A percentile compares a stretch with the other conserved stretches of the same genome.
Evolutionary conservation across 352 stramenopile genomes (phyloP).

Genomic region (Elongisporangium senticosum): DNA sequence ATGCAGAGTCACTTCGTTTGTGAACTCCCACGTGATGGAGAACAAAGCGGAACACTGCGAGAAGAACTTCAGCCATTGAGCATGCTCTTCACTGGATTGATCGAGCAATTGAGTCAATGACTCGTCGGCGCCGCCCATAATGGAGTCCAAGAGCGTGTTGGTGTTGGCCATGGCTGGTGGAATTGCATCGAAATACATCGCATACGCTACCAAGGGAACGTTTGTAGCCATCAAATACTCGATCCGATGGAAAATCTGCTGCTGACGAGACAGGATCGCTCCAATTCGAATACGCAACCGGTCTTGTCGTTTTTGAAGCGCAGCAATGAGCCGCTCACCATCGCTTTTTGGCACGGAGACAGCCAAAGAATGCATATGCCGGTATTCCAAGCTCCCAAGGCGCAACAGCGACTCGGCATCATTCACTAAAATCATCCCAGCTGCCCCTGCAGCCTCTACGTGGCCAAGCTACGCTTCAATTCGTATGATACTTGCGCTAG

Average conservation of each 20-base stretch:
- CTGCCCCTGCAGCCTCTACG: slow-evolving; percentile 12
- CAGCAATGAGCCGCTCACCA: slow-evolving; percentile 18
- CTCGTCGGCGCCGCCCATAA: slow-evolving; percentile 2
- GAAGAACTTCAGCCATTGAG: slow-evolving; percentile 17
- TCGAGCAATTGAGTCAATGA: neutral
- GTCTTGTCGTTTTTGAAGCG: slow-evolving; percentile 1
- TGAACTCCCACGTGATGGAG: slow-evolving; percentile 16
- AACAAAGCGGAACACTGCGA: slow-evolving; percentile 9
- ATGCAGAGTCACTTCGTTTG: slow-evolving; percentile 19
- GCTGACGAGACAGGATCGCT: neutral
- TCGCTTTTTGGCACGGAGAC: slow-evolving; percentile 19
- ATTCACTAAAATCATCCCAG: slow-evolving; percentile 41
- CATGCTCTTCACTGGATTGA: neutral
- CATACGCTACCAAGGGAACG: slow-evolving; percentile 18
- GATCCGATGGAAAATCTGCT: slow-evolving; percentile 28
- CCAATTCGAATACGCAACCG: neutral
- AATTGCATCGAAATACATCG: slow-evolving; percentile 24
- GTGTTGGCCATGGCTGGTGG: slow-evolving; percentile 8
- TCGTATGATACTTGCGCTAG: neutral
- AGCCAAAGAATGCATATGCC: slow-evolving; percentile 10
- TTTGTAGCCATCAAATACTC: slow-evolving; percentile 30
- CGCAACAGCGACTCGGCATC: slow-evolving; percentile 19
- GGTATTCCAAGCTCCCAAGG: slow-evolving; percentile 19
- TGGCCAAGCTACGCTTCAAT: slow-evolving; percentile 4
- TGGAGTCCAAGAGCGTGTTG: slow-evolving; percentile 15